Evolutionary conservation across 768 basidiomycete species (phyloP), one percentile per base, ranked within the genome.

Genomic region (Pleurotus tuber-regium): DNA sequence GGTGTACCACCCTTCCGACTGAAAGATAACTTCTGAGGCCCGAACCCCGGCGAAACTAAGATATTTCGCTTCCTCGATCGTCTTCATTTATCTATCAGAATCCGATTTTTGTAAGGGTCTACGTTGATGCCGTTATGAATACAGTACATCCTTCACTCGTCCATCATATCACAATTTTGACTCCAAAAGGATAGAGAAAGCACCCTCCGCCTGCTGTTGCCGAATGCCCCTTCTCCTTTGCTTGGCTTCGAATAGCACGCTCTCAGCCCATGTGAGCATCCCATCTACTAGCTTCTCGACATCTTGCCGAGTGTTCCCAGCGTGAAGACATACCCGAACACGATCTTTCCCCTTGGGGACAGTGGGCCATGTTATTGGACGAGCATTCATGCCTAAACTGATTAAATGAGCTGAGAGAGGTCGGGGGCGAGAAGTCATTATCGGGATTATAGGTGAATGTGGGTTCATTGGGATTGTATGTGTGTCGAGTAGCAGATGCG

Each of bases 261-360:
- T 73, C 26, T 63, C 52, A 1, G 74, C 80, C 81, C 81, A 84
- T 16, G 51, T 59, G 1, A 81, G 52, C 42, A 85, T 72, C 0
- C 75, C 80, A 1, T 63, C 51, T 0, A 81, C 74, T 16, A 97
- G 68, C 11, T 66, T 62, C 31, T 82, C 77, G 3, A 96, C 74
- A 24, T 95, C 85, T 31, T 69, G 73, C 54, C 48, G 62, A 11
- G 83, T 81, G 60, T 95, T 92, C 1, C 77, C 83, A 0, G 92
- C 83, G 60, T 94, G 89, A 23, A 98, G 61, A 64, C 95, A 98
- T n/a, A 98, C 80, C 2, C 95, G 69, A 2, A 98, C 86, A 14
- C 94, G 80, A 54, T 94, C 88, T 53, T 79, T 79, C 7, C 91
- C 93, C 48, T 84, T 86, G 0, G 94, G 92, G 0, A 97, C 94